Evolutionary conservation across 257 asterid species (phyloP), one percentile per base, ranked within the genome.

Genomic region (Capsicum baccatum): DNA sequence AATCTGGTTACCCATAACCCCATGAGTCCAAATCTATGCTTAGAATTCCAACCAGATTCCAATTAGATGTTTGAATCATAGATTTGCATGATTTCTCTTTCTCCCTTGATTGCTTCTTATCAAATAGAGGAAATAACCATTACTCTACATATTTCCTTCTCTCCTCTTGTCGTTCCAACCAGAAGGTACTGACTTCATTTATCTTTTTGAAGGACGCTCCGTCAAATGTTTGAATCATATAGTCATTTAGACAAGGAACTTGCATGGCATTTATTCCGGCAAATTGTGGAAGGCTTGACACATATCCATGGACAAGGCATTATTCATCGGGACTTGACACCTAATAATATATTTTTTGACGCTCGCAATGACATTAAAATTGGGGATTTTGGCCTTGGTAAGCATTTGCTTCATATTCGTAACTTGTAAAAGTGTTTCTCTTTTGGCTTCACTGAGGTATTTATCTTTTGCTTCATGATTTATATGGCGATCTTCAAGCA

Each of bases 311-410:
- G 92, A 82, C 98, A 96, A 90, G 98, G 99, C 89, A 96, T 96
- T 81, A 96, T 96, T 84, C 99, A 96, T 84, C 99, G 99, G 78
- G 99, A 96, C 84, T 89, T 96, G 94, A 96, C 98, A 80, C 99
- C 99, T 84, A 94, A 88, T 83, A 96, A 96, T 91, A 93, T 94
- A 62, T 96, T 96, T 89, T 96, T 94, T 87, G 99, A 91, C 86
- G 98, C 99, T 88, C 97, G 98, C 80, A 94, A 92, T 83, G 98
- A 96, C 89, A 92, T 94, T 87, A 96, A 96, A 91, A 96, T 96
- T 89, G 99, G 99, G 82, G 99, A 96, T 90, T 96, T 96, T 89
- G 99, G 99, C 85, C 98, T 96, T 85, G 99, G 99, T 96, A 89
- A 92, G 98, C 85, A 74, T 87, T 76, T 76, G 81, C 15, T 76